Base-by-base conservation (phyloP, 208 protist genomes). In the Acanthamoeba culbertsoni region DNA sequence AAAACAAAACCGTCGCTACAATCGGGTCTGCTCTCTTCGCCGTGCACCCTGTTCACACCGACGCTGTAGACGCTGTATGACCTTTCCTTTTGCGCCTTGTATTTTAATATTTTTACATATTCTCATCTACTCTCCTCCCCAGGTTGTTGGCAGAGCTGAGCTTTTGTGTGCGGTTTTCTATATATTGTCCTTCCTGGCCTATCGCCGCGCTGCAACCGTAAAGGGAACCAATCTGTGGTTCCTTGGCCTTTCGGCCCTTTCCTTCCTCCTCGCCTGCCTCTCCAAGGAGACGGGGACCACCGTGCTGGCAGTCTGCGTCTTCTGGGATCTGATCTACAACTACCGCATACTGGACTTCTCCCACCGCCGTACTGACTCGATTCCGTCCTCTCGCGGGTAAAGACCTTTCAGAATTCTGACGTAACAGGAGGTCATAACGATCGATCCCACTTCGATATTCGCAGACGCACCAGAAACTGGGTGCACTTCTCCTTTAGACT, bases 251-350 rank as follows among this genome's bases (percentile, higher is more conserved):
- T 75, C 43, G 14, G 16, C 40, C 16, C 55, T 92, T 33, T 62
- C 68, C 35, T 88, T 93, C 88, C 23, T 91, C 18, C 31, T 95
- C 14, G 46, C 94, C 7, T 62, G 37, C 6, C 82, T 97, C 63
- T 96, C 95, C 86, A 98, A 98, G 77, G 97, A 98, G 73, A 97
- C 94, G 33, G 97, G 96, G 33, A 95, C 98, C 65, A 96, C 96
- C 14, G 97, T 98, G 71, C 95, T 95, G 20, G 96, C 93, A 2
- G 46, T 98, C 37, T 95, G 95, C 53, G 14, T 96, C 18, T 57
- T 97, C n/a, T 96, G 97, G 92, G 96, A 96, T 5, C 89, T 93
- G 42, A 43, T 94, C 20, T 57, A 57, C 65, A 91, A 92, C 63
- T 77, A 45, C n/a, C 28, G 33, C 62, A 16, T 63, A 14, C 31